Conservation (phyloP, 768 basidiomycete species). For the Boletus sensibilis region DNA sequence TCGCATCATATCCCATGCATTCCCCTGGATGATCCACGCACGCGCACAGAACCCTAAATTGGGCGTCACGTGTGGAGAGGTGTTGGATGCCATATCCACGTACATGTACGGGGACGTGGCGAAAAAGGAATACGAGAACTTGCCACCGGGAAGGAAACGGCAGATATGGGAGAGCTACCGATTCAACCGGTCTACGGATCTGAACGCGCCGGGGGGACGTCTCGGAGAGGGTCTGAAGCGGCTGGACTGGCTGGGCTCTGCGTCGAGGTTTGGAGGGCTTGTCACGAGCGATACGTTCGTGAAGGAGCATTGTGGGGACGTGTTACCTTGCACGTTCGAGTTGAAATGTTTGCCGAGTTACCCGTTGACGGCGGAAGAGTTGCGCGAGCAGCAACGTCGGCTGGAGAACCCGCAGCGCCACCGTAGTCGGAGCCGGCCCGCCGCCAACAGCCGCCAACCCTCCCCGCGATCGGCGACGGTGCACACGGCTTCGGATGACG, state of each 20-base stretch:
- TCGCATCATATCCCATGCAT: constrained; percentile 48
- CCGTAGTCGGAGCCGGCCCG: constrained; percentile 23
- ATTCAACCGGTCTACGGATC: constrained; percentile 62
- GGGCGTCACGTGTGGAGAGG: constrained; percentile 68
- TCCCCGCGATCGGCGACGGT: constrained; percentile 19
- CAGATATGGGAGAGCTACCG: constrained; percentile 53
- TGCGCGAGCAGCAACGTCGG: constrained; percentile 45
- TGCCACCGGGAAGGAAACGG: constrained; percentile 38
- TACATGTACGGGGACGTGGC: constrained; percentile 51
- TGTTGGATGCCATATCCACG: constrained; percentile 53
- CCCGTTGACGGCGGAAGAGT: constrained; percentile 49
- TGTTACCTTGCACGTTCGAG: constrained; percentile 59
- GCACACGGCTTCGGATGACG: constrained; percentile 11
- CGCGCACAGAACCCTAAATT: constrained; percentile 41
- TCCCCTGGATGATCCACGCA: constrained; percentile 58
- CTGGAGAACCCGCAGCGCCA: constrained; percentile 19
- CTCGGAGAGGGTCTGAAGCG: constrained; percentile 62
- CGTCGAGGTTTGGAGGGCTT: constrained; percentile 66
- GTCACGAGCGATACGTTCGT: constrained; percentile 43
- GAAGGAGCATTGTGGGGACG: constrained; percentile 44
- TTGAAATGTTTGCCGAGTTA: constrained; percentile 50
- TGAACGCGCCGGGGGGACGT: constrained; percentile 66
- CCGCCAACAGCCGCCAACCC: constrained; percentile 13
- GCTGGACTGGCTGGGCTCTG: constrained; percentile 61
- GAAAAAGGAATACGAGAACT: constrained; percentile 50